A percentile compares a stretch with the other conserved stretches of the same genome.
Evolutionary conservation across 164 flowering plant genomes (phyloP).

Genomic region (Berberis vulgaris): DNA sequence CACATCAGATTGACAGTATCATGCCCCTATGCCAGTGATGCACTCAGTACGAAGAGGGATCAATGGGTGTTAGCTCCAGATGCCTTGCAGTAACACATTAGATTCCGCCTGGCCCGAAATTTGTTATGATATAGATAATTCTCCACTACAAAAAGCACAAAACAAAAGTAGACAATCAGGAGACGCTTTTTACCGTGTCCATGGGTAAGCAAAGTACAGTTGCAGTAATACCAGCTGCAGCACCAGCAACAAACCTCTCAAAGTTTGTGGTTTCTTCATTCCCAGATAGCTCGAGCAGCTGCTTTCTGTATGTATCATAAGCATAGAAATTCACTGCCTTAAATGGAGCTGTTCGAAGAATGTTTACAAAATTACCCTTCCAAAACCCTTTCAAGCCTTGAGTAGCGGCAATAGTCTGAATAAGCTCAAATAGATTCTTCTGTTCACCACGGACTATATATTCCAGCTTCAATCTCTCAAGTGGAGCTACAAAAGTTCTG

Average conservation of each 20-base stretch:
- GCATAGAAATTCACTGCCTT: constrained; percentile 84
- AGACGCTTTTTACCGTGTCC: constrained; percentile 60
- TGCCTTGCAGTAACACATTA: too few species aligned
- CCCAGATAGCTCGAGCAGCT: constrained; percentile 50
- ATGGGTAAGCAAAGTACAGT: constrained; percentile 80
- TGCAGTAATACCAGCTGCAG: constrained; percentile 89
- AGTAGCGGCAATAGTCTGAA: constrained; percentile 55
- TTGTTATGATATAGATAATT: too few species aligned
- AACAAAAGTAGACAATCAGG: background rate
- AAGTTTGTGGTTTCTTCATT: constrained; percentile 70
- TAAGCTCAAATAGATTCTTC: constrained; percentile 54
- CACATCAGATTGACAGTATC: too few species aligned
- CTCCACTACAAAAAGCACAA: background rate
- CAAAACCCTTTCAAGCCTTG: constrained; percentile 88
- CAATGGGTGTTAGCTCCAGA: background rate
- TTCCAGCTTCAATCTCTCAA: constrained; percentile 93
- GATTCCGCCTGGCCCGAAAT: too few species aligned
- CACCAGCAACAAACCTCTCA: constrained; percentile 91
- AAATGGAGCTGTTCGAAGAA: constrained; percentile 93
- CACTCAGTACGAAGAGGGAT: background rate
- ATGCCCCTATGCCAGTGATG: background rate
- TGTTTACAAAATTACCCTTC: constrained; percentile 87
- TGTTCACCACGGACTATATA: constrained; percentile 89
- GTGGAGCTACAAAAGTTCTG: constrained; percentile 91
- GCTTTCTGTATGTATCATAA: constrained; percentile 83